Base-by-base conservation (phyloP, 2,329 filamentous ascomycete genomes). In the Fusarium torreyae region DNA sequence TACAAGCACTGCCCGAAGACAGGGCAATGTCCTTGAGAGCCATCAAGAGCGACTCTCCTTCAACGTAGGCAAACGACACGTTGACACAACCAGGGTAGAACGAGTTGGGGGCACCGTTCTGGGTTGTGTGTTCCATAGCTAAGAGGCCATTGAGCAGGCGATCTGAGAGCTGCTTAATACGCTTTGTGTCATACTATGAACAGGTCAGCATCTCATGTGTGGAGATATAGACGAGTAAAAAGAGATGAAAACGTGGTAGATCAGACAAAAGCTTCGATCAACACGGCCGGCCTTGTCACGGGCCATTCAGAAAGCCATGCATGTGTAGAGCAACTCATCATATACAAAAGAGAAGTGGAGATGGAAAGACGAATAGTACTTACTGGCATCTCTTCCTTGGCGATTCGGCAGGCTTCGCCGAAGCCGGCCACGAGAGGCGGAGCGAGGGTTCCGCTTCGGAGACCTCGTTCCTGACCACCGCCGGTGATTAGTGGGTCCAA, bases 11-110 rank as follows among this genome's bases (percentile, higher is more conserved):
- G 59, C 96, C 96, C 0, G 96, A 99, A 8, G 95, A 98, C 36
- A 99, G 85, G 0, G 96, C 96, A 80, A 99, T 98, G 74, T 99
- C 96, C 82, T 99, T 99, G 45, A 99, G 84, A 0, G 96, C 96
- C 96, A 99, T 99, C 68, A 99, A 87, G 2, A 99, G 90, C 4
- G 96, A 98, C 82, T 99, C 96, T 72, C 96, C 96, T 82, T 99
- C 96, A 6, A 99, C 94, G 76, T 99, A 99, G 34, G 96, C 95
- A 77, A 99, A 99, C 0, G 96, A 99, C 13, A 99, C 92, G 80
- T 99, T 99, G 66, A 99, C 95, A 75, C 96, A 99, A 68, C 96
- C 96, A 3, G 96, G 94, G 79, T 99, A 99, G 80, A 97, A 97
- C 53, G 89, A 87, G 6, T 91, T 81, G 3, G 90, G 86, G 73